These are phyloP conservation scores for Chaetomiaceae sp. DNA, from an alignment of 2,329 filamentous ascomycete species.

Conservation along the genomic window DNA sequence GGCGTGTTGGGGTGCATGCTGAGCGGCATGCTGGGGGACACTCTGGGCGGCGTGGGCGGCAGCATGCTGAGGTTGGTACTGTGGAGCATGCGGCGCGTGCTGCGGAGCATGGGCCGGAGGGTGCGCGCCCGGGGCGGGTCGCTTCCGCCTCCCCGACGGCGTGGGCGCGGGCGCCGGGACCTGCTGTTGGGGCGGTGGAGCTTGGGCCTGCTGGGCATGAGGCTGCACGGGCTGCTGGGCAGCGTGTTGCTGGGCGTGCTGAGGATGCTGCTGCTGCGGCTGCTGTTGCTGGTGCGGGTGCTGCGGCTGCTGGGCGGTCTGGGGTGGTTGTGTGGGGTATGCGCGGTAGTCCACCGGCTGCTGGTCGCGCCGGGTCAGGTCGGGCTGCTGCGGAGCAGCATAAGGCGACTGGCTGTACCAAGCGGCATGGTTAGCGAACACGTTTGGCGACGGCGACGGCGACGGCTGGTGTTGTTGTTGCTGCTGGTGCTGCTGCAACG, in stretches of 20 bases:
- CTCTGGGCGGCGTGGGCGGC: slow-evolving; percentile 26
- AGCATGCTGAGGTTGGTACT: slow-evolving; percentile 23
- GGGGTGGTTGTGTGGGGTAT: slow-evolving; percentile 30
- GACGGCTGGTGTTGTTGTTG: slow-evolving; percentile 23
- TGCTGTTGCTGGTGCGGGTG: slow-evolving; percentile 32
- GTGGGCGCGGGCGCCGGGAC: slow-evolving; percentile 38
- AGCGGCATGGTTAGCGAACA: slow-evolving; percentile 34
- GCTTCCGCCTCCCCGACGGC: slow-evolving; percentile 36
- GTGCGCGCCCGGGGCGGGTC: slow-evolving; percentile 24
- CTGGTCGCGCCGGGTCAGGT: slow-evolving; percentile 38
- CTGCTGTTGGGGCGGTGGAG: slow-evolving; percentile 35
- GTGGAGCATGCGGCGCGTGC: slow-evolving; percentile 28
- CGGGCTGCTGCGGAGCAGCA: slow-evolving; percentile 38
- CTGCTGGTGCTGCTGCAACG: slow-evolving; percentile 30
- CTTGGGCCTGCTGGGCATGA: slow-evolving; percentile 25
- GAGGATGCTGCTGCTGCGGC: slow-evolving; percentile 33
- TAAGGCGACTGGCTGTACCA: slow-evolving; percentile 41
- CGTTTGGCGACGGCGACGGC: slow-evolving; percentile 26
- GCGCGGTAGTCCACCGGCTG: slow-evolving; percentile 39
- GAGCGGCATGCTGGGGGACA: slow-evolving; percentile 29
- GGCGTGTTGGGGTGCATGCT: slow-evolving; percentile 32
- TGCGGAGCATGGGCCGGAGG: slow-evolving; percentile 27
- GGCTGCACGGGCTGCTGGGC: slow-evolving; percentile 24
- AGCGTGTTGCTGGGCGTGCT: slow-evolving; percentile 32
- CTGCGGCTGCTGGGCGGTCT: slow-evolving; percentile 28